phyloP scores from a whole-genome alignment of 345 rosid species.

The Bruguiera sexangula region DNA sequence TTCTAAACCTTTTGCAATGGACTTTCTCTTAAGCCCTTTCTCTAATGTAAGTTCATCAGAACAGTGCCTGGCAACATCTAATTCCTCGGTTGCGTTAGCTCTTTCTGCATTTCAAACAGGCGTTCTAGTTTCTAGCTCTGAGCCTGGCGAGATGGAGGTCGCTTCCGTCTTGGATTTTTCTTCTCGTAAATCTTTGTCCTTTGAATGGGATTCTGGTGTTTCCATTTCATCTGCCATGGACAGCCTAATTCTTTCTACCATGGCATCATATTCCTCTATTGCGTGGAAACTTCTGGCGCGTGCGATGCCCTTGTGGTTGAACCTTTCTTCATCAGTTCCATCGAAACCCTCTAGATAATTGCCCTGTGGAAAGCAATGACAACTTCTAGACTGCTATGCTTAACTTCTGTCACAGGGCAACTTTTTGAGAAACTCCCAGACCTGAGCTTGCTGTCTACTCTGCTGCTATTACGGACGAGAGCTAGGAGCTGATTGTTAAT shows the following conservation, averaged over 20 bases:
- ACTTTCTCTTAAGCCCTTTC: constrained; percentile 28
- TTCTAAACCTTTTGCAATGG: constrained; percentile 30
- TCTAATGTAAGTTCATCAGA: constrained; percentile 6
- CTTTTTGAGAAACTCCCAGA: constrained; percentile 10
- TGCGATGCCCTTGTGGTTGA: neutral
- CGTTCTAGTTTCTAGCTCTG: constrained; percentile 7
- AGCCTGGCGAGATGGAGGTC: neutral
- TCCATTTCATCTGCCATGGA: constrained; percentile 7
- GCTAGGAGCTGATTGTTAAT: constrained; percentile 22
- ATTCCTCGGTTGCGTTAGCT: neutral
- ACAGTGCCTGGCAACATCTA: neutral
- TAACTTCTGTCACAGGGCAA: neutral
- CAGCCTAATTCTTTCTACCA: constrained; percentile 20
- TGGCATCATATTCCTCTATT: constrained; percentile 35
- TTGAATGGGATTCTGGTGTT: neutral
- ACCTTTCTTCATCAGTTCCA: constrained; percentile 6
- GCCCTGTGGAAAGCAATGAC: constrained; percentile 20
- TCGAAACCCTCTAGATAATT: constrained; percentile 7
- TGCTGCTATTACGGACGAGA: constrained; percentile 16
- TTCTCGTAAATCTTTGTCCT: constrained; percentile 1
- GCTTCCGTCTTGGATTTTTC: constrained; percentile 7
- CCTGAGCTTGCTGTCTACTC: neutral
- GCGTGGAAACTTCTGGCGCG: constrained; percentile 38
- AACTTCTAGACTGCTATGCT: constrained; percentile 19
- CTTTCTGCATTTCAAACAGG: neutral